These are phyloP conservation scores for Aspergillus quadrilineatus DNA, from an alignment of 2,329 filamentous ascomycete genomes.

Conservation along the genomic window DNA sequence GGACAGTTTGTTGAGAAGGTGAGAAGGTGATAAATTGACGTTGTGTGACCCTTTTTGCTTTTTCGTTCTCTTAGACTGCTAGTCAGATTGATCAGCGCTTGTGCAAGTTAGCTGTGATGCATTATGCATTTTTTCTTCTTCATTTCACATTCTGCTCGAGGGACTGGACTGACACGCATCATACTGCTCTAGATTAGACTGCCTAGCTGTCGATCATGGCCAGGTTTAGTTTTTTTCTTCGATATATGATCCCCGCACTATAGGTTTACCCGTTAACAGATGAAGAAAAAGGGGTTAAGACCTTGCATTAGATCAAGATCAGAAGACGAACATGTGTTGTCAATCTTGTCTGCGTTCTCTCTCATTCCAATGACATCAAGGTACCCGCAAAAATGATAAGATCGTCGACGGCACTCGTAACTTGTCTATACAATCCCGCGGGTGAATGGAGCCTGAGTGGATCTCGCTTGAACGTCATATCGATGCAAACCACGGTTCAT, in stretches of 20 bases:
- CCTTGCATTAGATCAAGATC: too few relatives aligned
- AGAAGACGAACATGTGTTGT: too few relatives aligned
- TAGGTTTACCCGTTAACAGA: too few relatives aligned
- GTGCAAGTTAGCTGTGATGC: background rate
- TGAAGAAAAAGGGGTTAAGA: too few relatives aligned
- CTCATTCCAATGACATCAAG: too few relatives aligned
- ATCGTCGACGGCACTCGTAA: too few relatives aligned
- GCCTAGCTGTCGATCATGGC: background rate
- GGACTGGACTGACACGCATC: background rate
- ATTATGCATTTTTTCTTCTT: background rate
- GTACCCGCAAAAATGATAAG: background rate
- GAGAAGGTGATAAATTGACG: background rate
- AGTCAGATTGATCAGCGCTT: background rate
- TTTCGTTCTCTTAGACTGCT: background rate
- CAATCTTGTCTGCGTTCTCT: too few relatives aligned
- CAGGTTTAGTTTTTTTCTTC: too few relatives aligned
- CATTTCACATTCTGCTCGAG: background rate
- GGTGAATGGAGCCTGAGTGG: background rate
- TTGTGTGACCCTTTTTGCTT: background rate
- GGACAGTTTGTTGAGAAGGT: background rate
- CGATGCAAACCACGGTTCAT: constrained; percentile 8
- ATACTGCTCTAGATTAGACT: background rate
- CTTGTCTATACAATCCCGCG: too few relatives aligned
- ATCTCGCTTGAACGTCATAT: background rate
- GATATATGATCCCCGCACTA: too few relatives aligned